Percentiles rank a stretch among this genome's conserved stretches.
phyloP scores from a whole-genome alignment of 2,329 filamentous ascomycete genomes.

The Purpureocillium takamizusanense region DNA sequence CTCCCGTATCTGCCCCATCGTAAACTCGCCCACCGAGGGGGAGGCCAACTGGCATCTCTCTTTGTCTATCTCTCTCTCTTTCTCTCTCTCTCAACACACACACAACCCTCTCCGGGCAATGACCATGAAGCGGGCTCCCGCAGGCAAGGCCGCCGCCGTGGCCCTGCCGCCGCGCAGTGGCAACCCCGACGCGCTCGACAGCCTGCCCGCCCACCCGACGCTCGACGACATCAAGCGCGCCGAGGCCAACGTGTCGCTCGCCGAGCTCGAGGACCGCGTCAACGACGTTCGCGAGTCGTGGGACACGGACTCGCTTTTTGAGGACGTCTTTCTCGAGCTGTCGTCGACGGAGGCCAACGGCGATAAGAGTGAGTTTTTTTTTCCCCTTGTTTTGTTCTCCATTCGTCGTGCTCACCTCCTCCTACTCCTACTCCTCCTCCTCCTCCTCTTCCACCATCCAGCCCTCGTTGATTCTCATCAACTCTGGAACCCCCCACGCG shows the following conservation, averaged over 20 bases:
- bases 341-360: constrained; percentile 45
- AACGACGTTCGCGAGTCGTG: constrained; percentile 45
- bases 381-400: too few species aligned
- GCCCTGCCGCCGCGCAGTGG: constrained; percentile 22
- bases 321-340: constrained; percentile 52
- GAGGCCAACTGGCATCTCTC: too few species aligned
- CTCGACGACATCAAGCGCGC: constrained; percentile 25
- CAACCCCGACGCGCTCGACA: constrained; percentile 25
- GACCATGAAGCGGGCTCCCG: constrained; percentile 10
- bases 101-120: constrained; percentile 2
- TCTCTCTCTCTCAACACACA: background rate
- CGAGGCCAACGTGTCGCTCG: constrained; percentile 24
- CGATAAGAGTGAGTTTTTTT: constrained; percentile 20
- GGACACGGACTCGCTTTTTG: constrained; percentile 57
- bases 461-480: too few species aligned
- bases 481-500: too few species aligned
- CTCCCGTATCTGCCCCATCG: too few species aligned
- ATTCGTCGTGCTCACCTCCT: too few species aligned
- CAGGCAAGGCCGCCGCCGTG: constrained; percentile 17
- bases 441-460: too few species aligned
- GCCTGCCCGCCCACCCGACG: constrained; percentile 22
- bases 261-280: constrained; percentile 42
- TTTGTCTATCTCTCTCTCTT: background rate
- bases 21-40: too few species aligned
- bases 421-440: too few species aligned